phyloP scores from a whole-genome alignment of 345 rosid species.

The Diplotaxis tenuifolia region DNA sequence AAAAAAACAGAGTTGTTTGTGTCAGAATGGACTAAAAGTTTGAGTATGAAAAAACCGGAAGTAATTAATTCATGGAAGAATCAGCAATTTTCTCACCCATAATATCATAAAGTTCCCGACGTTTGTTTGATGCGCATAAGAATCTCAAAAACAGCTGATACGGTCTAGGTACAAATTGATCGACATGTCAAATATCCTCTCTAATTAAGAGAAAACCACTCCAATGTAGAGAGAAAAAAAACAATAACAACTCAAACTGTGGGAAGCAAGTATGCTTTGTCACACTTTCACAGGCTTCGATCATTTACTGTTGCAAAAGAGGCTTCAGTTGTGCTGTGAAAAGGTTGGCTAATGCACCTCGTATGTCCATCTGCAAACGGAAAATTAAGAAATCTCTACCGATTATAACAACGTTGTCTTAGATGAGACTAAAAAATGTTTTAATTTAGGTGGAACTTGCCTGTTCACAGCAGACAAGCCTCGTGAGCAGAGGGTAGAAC shows the following conservation, averaged over 20 bases:
- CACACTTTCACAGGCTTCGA: slow-evolving; percentile 4
- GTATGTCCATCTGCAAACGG: slow-evolving; percentile 75
- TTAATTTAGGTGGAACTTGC: slow-evolving; percentile 39
- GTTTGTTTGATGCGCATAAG: slow-evolving; percentile 8
- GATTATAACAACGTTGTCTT: neutral
- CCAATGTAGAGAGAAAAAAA: neutral
- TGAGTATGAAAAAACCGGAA: too few species aligned
- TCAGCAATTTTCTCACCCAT: too few species aligned
- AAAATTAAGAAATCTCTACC: neutral
- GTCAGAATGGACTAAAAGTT: too few species aligned
- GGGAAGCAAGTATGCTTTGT: neutral
- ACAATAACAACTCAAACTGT: slow-evolving; percentile 4
- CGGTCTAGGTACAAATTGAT: slow-evolving; percentile 3
- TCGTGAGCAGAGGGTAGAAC: slow-evolving; percentile 85
- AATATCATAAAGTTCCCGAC: neutral
- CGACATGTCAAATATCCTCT: slow-evolving; percentile 7
- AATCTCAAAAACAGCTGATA: slow-evolving; percentile 14
- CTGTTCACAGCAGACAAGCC: slow-evolving; percentile 94
- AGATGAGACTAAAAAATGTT: neutral
- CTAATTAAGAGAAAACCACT: slow-evolving; percentile 8
- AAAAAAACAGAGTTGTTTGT: too few species aligned
- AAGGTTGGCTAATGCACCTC: slow-evolving; percentile 86
- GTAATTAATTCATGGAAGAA: too few species aligned
- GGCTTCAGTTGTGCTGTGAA: slow-evolving; percentile 82
- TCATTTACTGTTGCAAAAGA: slow-evolving; percentile 52